Evolutionary conservation across 2,329 filamentous ascomycete species (phyloP).

Genomic region (Colletotrichum higginsianum): DNA sequence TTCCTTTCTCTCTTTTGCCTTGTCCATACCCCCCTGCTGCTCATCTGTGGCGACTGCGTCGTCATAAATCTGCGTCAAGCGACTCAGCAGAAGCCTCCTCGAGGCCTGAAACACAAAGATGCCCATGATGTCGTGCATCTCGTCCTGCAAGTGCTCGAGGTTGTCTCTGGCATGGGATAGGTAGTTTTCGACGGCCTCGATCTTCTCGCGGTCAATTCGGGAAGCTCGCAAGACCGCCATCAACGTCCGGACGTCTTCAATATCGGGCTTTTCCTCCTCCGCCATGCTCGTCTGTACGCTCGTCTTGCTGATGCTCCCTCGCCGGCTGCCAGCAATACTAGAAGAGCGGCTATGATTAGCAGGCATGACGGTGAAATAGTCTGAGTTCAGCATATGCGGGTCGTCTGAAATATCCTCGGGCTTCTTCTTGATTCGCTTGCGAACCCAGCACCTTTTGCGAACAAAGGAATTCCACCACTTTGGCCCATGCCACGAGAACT

Average conservation of each 20-base stretch:
- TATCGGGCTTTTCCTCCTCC: slow-evolving; percentile 50
- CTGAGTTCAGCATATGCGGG: slow-evolving; percentile 78
- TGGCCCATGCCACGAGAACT: slow-evolving; percentile 88
- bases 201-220: slow-evolving; percentile 91
- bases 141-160: slow-evolving; percentile 79
- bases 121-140: slow-evolving; percentile 89
- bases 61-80: slow-evolving; percentile 77
- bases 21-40: slow-evolving; percentile 53
- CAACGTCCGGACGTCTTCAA: slow-evolving; percentile 77
- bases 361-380: slow-evolving; percentile 84
- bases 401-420: slow-evolving; percentile 62
- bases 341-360: slow-evolving; percentile 53
- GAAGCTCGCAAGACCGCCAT: slow-evolving; percentile 77
- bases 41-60: slow-evolving; percentile 65
- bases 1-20: slow-evolving; percentile 65
- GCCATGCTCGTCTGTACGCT: slow-evolving; percentile 51
- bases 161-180: slow-evolving; percentile 83
- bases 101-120: slow-evolving; percentile 93
- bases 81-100: slow-evolving; percentile 80
- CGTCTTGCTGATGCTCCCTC: slow-evolving; percentile 55
- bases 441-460: slow-evolving; percentile 88
- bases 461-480: slow-evolving; percentile 97
- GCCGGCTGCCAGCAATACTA: slow-evolving; percentile 45
- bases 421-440: slow-evolving; percentile 79
- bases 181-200: slow-evolving; percentile 86